Evolutionary conservation across 202 grass and related monocot species (phyloP).

Genomic region (Sporobolus alterniflorus): DNA sequence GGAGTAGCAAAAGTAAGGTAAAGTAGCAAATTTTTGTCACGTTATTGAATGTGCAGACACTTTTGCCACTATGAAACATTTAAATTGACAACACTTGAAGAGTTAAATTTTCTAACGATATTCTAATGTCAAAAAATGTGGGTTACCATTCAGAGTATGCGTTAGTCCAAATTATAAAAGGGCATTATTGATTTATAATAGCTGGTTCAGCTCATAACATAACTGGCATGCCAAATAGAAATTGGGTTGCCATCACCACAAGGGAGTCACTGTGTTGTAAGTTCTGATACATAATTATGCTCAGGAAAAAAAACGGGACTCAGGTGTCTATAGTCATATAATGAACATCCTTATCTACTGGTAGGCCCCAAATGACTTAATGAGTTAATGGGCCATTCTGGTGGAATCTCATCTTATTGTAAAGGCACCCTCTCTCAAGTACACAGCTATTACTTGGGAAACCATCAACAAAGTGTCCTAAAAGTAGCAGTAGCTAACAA

Average conservation of each 20-base stretch:
- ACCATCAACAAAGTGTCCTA: slow-evolving; percentile 15
- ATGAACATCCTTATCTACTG: background rate
- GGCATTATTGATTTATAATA: background rate
- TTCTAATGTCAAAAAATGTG: background rate
- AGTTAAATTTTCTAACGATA: background rate
- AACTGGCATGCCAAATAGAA: no score
- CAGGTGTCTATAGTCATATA: background rate
- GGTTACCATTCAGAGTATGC: background rate
- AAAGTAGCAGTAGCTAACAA: slow-evolving; percentile 22
- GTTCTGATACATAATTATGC: no score
- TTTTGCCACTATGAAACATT: background rate
- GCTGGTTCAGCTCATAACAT: background rate
- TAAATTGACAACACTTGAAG: background rate
- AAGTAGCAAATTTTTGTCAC: background rate
- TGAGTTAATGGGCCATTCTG: slow-evolving; percentile 24
- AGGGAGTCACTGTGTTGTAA: no score
- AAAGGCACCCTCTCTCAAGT: no score
- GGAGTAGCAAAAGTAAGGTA: slow-evolving; percentile 8
- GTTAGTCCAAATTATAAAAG: background rate
- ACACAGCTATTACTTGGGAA: background rate
- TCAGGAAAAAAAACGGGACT: background rate
- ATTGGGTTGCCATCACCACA: no score
- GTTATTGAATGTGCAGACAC: slow-evolving; percentile 10
- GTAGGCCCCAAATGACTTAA: slow-evolving; percentile 18
- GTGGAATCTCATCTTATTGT: background rate